Base-by-base conservation (phyloP, 2,329 filamentous ascomycete genomes). In the Diaporthe australafricana region DNA sequence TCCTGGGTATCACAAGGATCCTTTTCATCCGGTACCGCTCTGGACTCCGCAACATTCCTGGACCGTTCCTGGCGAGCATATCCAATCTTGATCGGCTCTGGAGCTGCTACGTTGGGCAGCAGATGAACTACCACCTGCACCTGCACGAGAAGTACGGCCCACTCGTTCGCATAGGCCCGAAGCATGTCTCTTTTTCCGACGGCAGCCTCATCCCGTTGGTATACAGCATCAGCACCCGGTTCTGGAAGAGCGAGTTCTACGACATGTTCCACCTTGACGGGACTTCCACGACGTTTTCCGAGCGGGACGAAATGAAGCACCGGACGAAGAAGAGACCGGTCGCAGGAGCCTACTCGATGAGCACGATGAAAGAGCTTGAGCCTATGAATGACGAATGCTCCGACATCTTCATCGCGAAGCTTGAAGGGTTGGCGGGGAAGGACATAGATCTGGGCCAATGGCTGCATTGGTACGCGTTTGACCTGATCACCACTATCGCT, bases 151-250 rank as follows among this genome's bases (percentile, higher is more conserved):
- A 77, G 57, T 81, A 82, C 66, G 83, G 83, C 20, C 75, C 77
- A 0, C 76, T 84, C 1, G 83, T 84, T 14, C 80, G 83, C 14
- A 72, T 83, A 22, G 78, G 78, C 7, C 82, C 83, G 0, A 77
- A 81, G 40, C 81, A 84, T 57, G 77, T 84, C 12, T 80, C 80
- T 7, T 84, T 81, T 75, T 79, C 76, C 60, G 65, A 75, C 48
- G 71, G 68, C 20, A 38, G 55, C 17, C 50, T 72, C 27, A 72
- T 74, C 20, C 72, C 73, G 4, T 17, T 53, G 63, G 55, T 73
- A 22, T 73, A 74, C 60, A 66, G 73, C 14, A 70, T 75, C 76
- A 6, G 68, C 76, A 14, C 70, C 72, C 7, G 83, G 80, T 70
- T 70, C 38, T 52, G 25, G 30, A 70, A 70, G 47, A 65, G 68